Conservation (phyloP, 345 rosid species). For the Salix purpurea region DNA sequence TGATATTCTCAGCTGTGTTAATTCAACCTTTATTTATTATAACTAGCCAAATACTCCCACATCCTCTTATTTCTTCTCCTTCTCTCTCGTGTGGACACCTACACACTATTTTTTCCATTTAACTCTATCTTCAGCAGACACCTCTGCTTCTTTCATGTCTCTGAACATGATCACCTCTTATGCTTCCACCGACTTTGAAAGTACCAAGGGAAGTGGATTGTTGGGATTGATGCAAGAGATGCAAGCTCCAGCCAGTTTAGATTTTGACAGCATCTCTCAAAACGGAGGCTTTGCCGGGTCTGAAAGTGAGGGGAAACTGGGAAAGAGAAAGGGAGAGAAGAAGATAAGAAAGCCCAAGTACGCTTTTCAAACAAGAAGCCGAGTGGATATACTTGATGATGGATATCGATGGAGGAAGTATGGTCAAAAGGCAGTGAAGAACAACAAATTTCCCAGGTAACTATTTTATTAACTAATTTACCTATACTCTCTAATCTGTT, state of each 20-base stretch:
- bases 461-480: not conserved
- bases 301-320: constrained; percentile 15
- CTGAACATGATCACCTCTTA: constrained; percentile 2
- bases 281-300: constrained; percentile 8
- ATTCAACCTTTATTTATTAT: not conserved
- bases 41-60: no score
- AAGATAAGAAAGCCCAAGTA: constrained; percentile 53
- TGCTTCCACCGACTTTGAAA: constrained; percentile 13
- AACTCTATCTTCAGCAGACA: constrained; percentile 16
- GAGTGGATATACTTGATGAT: constrained; percentile 88
- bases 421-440: constrained; percentile 83
- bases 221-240: constrained; percentile 30
- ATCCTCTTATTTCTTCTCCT: not conserved
- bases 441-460: constrained; percentile 75
- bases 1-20: not conserved
- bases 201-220: constrained; percentile 17
- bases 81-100: constrained; percentile 18
- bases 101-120: constrained; percentile 10
- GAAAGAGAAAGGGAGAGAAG: constrained; percentile 45
- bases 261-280: not conserved
- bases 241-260: constrained; percentile 4
- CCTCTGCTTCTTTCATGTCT: constrained; percentile 19
- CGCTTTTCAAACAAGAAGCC: constrained; percentile 87
- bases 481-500: not conserved
- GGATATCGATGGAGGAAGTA: constrained; percentile 93